phyloP scores from a whole-genome alignment of 176 grass and related monocot species.

The Rhipidocladum racemiflorum region DNA sequence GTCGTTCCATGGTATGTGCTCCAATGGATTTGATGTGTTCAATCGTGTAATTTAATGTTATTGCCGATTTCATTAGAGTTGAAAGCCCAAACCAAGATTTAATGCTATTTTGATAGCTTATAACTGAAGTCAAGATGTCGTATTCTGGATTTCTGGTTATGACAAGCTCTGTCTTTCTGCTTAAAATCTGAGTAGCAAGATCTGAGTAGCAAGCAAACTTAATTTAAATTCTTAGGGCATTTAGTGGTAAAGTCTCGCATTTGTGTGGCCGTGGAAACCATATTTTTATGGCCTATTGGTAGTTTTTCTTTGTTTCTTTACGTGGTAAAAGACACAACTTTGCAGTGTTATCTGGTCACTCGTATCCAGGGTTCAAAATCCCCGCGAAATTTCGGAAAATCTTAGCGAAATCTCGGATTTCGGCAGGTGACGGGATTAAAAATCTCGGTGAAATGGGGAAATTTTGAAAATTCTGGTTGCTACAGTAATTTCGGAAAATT shows the following conservation, averaged over 20 bases:
- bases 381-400: no score
- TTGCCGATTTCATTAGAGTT: not conserved
- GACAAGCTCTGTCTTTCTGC: not conserved
- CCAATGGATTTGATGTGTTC: not conserved
- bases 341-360: not conserved
- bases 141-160: not conserved
- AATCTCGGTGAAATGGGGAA: no score
- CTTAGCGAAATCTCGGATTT: no score
- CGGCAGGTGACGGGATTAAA: no score
- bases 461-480: no score
- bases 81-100: not conserved
- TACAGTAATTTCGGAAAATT: no score
- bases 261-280: not conserved
- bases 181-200: not conserved
- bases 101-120: not conserved
- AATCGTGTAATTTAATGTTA: not conserved
- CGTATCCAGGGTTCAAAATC: no score
- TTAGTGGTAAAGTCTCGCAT: not conserved
- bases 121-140: not conserved
- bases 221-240: not conserved
- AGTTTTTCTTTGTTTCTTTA: not conserved
- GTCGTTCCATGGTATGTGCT: conserved; percentile 54
- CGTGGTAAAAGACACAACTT: not conserved
- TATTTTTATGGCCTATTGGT: not conserved
- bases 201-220: not conserved